A percentile compares a stretch with the other conserved stretches of the same genome.
phyloP scores from a whole-genome alignment of 257 asterid genomes.

The Linderniella brevidens region DNA sequence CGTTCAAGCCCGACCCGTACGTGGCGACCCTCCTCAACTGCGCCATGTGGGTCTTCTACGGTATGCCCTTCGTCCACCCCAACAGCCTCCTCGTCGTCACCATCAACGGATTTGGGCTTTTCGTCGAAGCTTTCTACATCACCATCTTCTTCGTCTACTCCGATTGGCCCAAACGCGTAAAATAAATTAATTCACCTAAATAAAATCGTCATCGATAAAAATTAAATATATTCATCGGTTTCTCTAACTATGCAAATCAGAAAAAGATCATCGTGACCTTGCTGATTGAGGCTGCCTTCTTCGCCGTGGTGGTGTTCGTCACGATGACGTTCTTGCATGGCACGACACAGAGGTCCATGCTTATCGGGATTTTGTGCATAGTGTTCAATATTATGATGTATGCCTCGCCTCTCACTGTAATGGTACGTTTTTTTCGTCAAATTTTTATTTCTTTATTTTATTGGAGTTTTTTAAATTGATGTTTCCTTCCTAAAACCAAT shows the following conservation, averaged over 20 bases:
- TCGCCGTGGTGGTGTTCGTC: slow-evolving; percentile 10
- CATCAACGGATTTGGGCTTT: slow-evolving; percentile 24
- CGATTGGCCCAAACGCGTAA: slow-evolving; percentile 15
- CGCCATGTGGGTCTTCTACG: slow-evolving; percentile 38
- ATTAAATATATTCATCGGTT: too few species aligned
- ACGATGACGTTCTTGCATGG: slow-evolving; percentile 28
- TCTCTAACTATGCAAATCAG: slow-evolving; percentile 16
- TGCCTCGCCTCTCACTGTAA: slow-evolving; percentile 42
- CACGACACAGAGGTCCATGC: slow-evolving; percentile 19
- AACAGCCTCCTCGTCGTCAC: slow-evolving; percentile 28
- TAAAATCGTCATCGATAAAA: neutral
- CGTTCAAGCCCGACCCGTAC: slow-evolving; percentile 36
- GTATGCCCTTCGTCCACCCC: slow-evolving; percentile 28
- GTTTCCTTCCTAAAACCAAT: too few species aligned
- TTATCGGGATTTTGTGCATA: slow-evolving; percentile 33
- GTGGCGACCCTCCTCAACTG: slow-evolving; percentile 27
- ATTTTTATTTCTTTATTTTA: too few species aligned
- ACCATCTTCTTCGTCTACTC: slow-evolving; percentile 20
- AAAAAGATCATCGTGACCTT: slow-evolving; percentile 19
- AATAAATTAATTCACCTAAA: neutral
- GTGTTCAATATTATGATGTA: slow-evolving; percentile 41
- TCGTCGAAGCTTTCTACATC: slow-evolving; percentile 18
- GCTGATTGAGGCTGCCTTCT: slow-evolving; percentile 13
- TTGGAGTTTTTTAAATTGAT: too few species aligned
- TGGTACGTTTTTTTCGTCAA: slow-evolving; percentile 19